These are phyloP conservation scores for Melastoma malabathricum DNA, from an alignment of 345 rosid species.

Conservation along the genomic window DNA sequence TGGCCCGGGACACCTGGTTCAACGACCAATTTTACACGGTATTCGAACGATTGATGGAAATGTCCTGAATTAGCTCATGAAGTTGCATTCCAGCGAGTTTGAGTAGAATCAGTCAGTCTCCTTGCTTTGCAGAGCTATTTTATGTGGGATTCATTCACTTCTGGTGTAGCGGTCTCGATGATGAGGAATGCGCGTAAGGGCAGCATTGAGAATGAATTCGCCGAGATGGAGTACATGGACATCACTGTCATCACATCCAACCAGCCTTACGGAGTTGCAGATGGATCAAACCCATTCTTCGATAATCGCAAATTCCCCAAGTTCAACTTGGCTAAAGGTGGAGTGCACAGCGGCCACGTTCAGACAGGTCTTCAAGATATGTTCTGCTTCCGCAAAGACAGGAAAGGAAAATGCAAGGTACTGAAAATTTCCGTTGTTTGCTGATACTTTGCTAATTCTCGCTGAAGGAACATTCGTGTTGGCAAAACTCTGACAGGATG, in stretches of 20 bases:
- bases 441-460: not conserved
- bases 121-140: constrained; percentile 61
- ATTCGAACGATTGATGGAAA: constrained; percentile 3
- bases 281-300: constrained; percentile 77
- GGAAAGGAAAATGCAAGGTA: constrained; percentile 82
- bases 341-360: constrained; percentile 85
- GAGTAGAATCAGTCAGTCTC: too few species aligned
- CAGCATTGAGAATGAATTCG: constrained; percentile 54
- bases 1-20: constrained; percentile 62
- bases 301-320: constrained; percentile 43
- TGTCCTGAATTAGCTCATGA: not conserved
- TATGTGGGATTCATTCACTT: constrained; percentile 93
- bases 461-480: not conserved
- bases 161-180: constrained; percentile 70
- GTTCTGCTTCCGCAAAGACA: constrained; percentile 33
- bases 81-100: not conserved
- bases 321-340: constrained; percentile 40
- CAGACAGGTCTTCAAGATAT: constrained; percentile 64
- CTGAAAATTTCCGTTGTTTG: not conserved
- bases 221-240: constrained; percentile 80
- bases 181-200: constrained; percentile 30
- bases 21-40: constrained; percentile 48
- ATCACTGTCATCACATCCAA: constrained; percentile 78
- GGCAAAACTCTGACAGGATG: constrained; percentile 38
- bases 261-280: constrained; percentile 50